Percentiles rank a stretch among this genome's conserved stretches.
These are phyloP conservation scores for Withania somnifera DNA, from an alignment of 305 asterid genomes.

Conservation along the genomic window DNA sequence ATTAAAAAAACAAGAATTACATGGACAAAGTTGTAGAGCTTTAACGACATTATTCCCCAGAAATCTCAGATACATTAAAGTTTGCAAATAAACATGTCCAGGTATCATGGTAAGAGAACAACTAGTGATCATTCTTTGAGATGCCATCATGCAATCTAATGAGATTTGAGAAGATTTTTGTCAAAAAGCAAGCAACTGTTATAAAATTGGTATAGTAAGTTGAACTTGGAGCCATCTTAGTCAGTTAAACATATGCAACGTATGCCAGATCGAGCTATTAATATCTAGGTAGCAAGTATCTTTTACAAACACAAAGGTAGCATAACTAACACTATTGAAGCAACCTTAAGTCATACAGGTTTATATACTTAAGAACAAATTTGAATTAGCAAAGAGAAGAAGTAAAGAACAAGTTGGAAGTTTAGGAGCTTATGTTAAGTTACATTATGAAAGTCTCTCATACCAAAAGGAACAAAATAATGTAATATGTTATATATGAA, in stretches of 20 bases:
- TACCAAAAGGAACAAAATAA: too few relatives aligned
- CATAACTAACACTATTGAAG: too few relatives aligned
- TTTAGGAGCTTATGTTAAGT: too few relatives aligned
- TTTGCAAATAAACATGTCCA: not conserved
- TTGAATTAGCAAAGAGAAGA: too few relatives aligned
- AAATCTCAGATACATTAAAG: not conserved
- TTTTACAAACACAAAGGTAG: not conserved
- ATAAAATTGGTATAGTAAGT: not conserved
- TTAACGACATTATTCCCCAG: not conserved
- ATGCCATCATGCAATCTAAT: not conserved
- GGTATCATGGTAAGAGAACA: not conserved
- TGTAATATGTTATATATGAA: too few relatives aligned
- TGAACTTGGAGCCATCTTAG: not conserved
- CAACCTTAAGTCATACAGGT: too few relatives aligned
- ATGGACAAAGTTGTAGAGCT: not conserved
- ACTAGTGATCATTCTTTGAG: not conserved
- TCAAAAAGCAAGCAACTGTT: not conserved
- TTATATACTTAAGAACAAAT: too few relatives aligned
- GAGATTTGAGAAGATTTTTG: not conserved
- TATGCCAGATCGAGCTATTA: not conserved
- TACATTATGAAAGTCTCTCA: too few relatives aligned
- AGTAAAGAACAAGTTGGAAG: too few relatives aligned
- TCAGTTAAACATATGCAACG: not conserved
- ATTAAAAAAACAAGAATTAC: not conserved
- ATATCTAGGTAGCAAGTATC: not conserved